Evolutionary conservation across 495 filamentous ascomycete genomes (phyloP).

Genomic region (Penicillium parvum): DNA sequence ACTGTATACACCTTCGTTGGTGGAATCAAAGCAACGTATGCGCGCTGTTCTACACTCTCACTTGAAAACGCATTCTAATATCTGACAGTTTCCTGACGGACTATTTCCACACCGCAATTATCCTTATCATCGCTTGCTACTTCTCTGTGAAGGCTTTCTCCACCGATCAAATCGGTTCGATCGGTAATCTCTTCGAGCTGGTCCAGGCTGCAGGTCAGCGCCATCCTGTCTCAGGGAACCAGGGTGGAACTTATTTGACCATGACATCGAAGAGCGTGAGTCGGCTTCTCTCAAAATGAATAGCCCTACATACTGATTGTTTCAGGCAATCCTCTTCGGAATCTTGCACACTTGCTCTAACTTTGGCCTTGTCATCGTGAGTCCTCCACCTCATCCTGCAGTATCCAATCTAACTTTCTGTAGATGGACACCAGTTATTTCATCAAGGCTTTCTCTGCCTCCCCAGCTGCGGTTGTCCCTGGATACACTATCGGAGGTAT

Average conservation of each 20-base stretch:
- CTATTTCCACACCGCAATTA: constrained; percentile 43
- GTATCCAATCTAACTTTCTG: constrained; percentile 1
- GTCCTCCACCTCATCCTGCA: constrained; percentile 3
- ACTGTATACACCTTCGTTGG: constrained; percentile 43
- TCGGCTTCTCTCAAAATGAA: background rate
- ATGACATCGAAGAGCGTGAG: constrained; percentile 45
- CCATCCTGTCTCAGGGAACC: constrained; percentile 44
- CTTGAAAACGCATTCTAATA: background rate
- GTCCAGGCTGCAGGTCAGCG: constrained; percentile 36
- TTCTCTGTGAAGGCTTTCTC: constrained; percentile 46
- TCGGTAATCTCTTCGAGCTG: constrained; percentile 43
- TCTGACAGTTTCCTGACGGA: constrained; percentile 39
- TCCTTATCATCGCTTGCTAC: constrained; percentile 44
- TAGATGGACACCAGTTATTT: constrained; percentile 46
- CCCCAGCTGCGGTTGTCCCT: constrained; percentile 35
- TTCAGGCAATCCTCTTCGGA: constrained; percentile 39
- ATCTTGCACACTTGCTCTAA: constrained; percentile 41
- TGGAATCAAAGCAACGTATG: constrained; percentile 45
- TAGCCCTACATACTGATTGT: background rate
- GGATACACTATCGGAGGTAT: constrained; percentile 44
- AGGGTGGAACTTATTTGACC: constrained; percentile 45
- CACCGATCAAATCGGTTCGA: constrained; percentile 34
- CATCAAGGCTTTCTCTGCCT: constrained; percentile 43
- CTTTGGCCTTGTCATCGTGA: constrained; percentile 40
- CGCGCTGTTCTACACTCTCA: background rate